Base-by-base conservation (phyloP, 2,329 filamentous ascomycete genomes). In the Trichoderma hamatum region DNA sequence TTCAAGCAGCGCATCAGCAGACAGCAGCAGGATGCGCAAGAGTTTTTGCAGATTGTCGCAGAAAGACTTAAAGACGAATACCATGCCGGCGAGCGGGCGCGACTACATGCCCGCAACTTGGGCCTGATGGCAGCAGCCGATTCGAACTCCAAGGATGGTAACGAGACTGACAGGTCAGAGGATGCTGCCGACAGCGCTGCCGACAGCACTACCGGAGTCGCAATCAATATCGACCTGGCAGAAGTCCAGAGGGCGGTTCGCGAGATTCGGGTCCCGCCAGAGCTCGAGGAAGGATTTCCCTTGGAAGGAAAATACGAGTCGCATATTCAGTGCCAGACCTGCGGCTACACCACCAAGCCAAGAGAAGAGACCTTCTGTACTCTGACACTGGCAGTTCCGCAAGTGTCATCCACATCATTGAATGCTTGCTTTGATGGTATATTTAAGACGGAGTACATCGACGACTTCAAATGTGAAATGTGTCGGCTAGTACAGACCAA, bases 1-100 rank as follows among this genome's bases (percentile, higher is more conserved):
- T 99, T 97, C 76, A 89, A 89, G 68, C 95, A 96, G 75, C 89
- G 92, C 74, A 97, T 99, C 74, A 97, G 92, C 77, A 87, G 95
- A 66, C 93, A 96, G 77, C 96, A 99, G 80, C 96, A 99, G 80
- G 96, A 99, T 82, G 96, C 96, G 13, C 96, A 99, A 77, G 96
- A 99, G 79, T 97, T 99, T 72, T 81, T 99, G 68, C 96, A 99
- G 81, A 90, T 98, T 61, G 91, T 99, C 14, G 92, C 93, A 3
- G 95, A 99, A 82, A 87, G 95, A 64, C 83, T 99, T 68, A 94
- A 93, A 75, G 96, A 99, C 76, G 96, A 99, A 80, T 97, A 97
- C 75, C 90, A 96, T 77, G 94, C 94, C 4, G 94, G 93, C 1
- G 86, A 88, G 74, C 88, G 91, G 76, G 94, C 93, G 14, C 86